These are phyloP conservation scores for Cyclotella kingstonii DNA, from an alignment of 108 stramenopile genomes.

Conservation along the genomic window DNA sequence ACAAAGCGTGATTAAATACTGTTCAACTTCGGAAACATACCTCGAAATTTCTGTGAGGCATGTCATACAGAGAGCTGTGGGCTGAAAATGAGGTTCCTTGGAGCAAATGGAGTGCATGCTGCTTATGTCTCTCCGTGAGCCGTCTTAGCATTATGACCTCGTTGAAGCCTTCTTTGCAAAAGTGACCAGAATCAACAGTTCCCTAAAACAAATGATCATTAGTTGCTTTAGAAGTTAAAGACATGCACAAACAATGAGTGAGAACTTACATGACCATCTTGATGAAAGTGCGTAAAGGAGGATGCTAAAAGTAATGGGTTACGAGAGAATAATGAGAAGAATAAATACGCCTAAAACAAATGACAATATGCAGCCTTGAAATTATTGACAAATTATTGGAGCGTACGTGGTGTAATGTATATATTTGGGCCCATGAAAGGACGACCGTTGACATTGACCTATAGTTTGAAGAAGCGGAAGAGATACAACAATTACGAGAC, in stretches of 20 bases:
- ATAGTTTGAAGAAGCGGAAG: background rate
- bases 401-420: constrained; percentile 62
- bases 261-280: constrained; percentile 62
- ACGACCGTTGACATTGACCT: constrained; percentile 49
- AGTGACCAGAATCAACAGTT: constrained; percentile 86
- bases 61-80: constrained; percentile 60
- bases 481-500: background rate
- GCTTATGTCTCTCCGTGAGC: constrained; percentile 73
- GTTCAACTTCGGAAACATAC: background rate
- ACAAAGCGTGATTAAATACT: too few species aligned
- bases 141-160: constrained; percentile 83
- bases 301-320: too few species aligned
- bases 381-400: background rate
- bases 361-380: background rate
- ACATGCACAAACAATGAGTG: background rate
- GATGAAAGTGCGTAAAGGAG: constrained; percentile 80
- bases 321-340: too few species aligned
- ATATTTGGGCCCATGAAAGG: constrained; percentile 88
- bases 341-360: too few species aligned
- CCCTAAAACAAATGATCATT: constrained; percentile 37
- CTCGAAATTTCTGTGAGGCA: constrained; percentile 81
- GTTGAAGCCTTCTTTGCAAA: constrained; percentile 72
- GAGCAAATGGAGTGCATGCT: constrained; percentile 55
- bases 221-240: too few species aligned
- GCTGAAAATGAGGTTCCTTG: constrained; percentile 15